Conservation (phyloP, 2,329 filamentous ascomycete species). For the Albophoma yamanashiensis region DNA sequence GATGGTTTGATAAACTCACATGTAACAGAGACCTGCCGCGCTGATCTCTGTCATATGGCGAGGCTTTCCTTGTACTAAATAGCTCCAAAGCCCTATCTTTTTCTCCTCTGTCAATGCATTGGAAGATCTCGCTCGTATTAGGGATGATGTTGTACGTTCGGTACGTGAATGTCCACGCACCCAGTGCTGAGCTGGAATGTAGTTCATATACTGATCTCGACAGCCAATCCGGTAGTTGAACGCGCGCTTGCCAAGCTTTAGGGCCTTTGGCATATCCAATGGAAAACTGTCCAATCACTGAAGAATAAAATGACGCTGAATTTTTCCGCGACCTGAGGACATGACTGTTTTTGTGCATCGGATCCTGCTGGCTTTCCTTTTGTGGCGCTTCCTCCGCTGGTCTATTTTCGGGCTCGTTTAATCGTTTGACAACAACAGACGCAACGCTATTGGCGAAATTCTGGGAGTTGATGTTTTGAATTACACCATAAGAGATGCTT, state of each 20-base stretch:
- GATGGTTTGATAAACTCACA: not conserved
- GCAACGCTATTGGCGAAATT: not conserved
- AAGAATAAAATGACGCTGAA: not conserved
- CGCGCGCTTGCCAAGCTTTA: not conserved
- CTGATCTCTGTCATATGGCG: not conserved
- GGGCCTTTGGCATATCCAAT: not conserved
- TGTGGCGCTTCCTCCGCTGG: not conserved
- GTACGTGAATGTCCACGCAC: not conserved
- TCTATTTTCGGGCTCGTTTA: not conserved
- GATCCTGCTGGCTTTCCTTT: not conserved
- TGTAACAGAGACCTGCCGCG: not conserved
- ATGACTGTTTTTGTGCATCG: not conserved
- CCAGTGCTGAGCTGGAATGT: not conserved
- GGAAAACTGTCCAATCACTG: not conserved
- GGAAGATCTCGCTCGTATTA: not conserved
- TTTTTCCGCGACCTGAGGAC: not conserved
- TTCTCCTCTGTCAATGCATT: not conserved
- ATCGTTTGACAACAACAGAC: not conserved
- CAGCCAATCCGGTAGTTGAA: not conserved
- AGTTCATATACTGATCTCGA: not conserved
- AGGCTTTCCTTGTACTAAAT: not conserved
- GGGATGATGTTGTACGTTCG: not conserved
- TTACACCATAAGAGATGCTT: not conserved
- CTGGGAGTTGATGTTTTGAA: not conserved
- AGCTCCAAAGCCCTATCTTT: not conserved